These are phyloP conservation scores for Chenopodium quinoa DNA, from an alignment of 148 eudicot genomes.

Conservation along the genomic window DNA sequence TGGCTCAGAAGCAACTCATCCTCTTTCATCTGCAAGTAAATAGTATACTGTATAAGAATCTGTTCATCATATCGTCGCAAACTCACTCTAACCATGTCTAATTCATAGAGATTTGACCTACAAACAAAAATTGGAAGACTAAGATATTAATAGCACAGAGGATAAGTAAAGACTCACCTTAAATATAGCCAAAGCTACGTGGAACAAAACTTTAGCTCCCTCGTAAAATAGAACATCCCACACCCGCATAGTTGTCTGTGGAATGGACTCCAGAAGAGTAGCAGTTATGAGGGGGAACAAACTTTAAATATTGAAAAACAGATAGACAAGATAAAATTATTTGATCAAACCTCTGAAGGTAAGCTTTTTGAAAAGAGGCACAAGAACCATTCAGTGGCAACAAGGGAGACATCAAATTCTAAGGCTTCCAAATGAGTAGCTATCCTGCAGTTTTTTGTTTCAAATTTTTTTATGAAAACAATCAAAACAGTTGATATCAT, in stretches of 20 bases:
- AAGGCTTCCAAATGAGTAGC: slow-evolving; percentile 85
- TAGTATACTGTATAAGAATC: not conserved
- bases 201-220: slow-evolving; percentile 82
- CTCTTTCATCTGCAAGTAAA: slow-evolving; percentile 82
- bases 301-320: not conserved
- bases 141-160: not conserved
- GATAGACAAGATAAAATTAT: not conserved
- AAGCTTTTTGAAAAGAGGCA: slow-evolving; percentile 97
- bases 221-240: slow-evolving; percentile 98
- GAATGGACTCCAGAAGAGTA: slow-evolving; percentile 20
- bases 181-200: slow-evolving; percentile 89
- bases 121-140: not conserved
- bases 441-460: slow-evolving; percentile 53
- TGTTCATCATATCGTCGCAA: not conserved
- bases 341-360: slow-evolving; percentile 80
- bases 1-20: slow-evolving; percentile 67
- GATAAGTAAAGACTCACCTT: slow-evolving; percentile 46
- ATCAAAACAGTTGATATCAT: not conserved
- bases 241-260: slow-evolving; percentile 88
- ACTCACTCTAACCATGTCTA: not conserved
- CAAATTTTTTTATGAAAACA: slow-evolving; percentile 2
- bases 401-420: slow-evolving; percentile 93
- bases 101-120: not conserved
- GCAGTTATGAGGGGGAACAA: not conserved
- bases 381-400: slow-evolving; percentile 94